Evolutionary conservation across 805 yeast species (phyloP).

Genomic region (Zygosaccharomyces bailii): DNA sequence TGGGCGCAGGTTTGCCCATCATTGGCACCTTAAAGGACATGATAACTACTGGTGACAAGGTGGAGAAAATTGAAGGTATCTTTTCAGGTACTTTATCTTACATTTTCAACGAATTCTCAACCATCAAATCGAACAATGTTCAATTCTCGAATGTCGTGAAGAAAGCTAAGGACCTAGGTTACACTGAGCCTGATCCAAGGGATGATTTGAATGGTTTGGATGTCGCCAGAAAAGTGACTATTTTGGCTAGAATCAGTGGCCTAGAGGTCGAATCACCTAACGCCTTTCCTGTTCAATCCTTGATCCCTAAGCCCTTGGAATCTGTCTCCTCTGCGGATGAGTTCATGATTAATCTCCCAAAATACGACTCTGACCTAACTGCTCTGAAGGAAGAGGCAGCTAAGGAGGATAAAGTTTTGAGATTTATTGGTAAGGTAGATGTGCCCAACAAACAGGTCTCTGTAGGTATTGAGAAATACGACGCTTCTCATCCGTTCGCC

Average conservation of each 20-base stretch:
- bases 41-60: slow-evolving; percentile 88
- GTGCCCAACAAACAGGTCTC: slow-evolving; percentile 62
- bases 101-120: slow-evolving; percentile 89
- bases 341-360: slow-evolving; percentile 75
- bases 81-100: slow-evolving; percentile 94
- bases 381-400: slow-evolving; percentile 77
- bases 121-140: slow-evolving; percentile 54
- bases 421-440: slow-evolving; percentile 92
- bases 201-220: slow-evolving; percentile 98
- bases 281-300: slow-evolving; percentile 89
- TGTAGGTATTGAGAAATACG: slow-evolving; percentile 87
- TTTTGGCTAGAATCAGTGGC: slow-evolving; percentile 90
- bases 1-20: slow-evolving; percentile 97
- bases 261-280: slow-evolving; percentile 79
- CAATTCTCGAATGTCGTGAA: slow-evolving; percentile 88
- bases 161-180: slow-evolving; percentile 86
- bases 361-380: slow-evolving; percentile 77
- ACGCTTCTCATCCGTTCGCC: slow-evolving; percentile 90
- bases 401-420: slow-evolving; percentile 76
- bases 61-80: slow-evolving; percentile 90
- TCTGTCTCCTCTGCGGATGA: slow-evolving; percentile 68
- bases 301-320: slow-evolving; percentile 86
- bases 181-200: slow-evolving; percentile 99
- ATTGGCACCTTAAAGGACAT: slow-evolving; percentile 85
- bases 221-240: slow-evolving; percentile 97